phyloP scores from a whole-genome alignment of 352 stramenopile genomes.

The Phytophthora meadii region DNA sequence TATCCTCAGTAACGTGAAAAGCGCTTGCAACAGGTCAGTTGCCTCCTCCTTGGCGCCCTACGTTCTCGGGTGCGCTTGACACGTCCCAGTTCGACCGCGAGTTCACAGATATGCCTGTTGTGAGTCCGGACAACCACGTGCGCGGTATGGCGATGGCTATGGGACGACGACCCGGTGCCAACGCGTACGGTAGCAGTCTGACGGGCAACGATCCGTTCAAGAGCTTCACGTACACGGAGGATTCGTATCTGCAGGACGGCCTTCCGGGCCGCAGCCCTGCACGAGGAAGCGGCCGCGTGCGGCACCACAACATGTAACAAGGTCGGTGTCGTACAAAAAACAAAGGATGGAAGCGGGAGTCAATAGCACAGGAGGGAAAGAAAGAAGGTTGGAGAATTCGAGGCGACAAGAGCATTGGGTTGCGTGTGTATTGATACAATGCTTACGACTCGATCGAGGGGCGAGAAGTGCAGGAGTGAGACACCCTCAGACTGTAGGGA shows the following conservation, averaged over 20 bases:
- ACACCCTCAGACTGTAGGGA: constrained; percentile 30
- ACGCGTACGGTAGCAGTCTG: constrained; percentile 56
- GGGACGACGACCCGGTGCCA: constrained; percentile 45
- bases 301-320: constrained; percentile 45
- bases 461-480: constrained; percentile 25
- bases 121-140: constrained; percentile 89
- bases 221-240: constrained; percentile 88
- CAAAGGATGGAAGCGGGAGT: constrained; percentile 22
- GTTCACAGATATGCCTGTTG: constrained; percentile 97
- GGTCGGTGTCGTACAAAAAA: constrained; percentile 5
- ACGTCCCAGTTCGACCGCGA: constrained; percentile 98
- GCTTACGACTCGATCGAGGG: constrained; percentile 17
- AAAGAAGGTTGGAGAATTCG: constrained; percentile 25
- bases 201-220: constrained; percentile 81
- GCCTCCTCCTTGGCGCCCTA: constrained; percentile 92
- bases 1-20: constrained; percentile 20
- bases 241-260: constrained; percentile 76
- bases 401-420: constrained; percentile 13
- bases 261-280: constrained; percentile 42
- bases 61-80: constrained; percentile 94
- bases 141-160: constrained; percentile 64
- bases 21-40: constrained; percentile 63
- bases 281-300: constrained; percentile 30
- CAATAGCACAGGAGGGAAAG: constrained; percentile 27
- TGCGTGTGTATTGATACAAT: constrained; percentile 24